A percentile compares a stretch with the other conserved stretches of the same genome.
These are phyloP conservation scores for Kernera saxatilis DNA, from an alignment of 345 rosid genomes.

Conservation along the genomic window DNA sequence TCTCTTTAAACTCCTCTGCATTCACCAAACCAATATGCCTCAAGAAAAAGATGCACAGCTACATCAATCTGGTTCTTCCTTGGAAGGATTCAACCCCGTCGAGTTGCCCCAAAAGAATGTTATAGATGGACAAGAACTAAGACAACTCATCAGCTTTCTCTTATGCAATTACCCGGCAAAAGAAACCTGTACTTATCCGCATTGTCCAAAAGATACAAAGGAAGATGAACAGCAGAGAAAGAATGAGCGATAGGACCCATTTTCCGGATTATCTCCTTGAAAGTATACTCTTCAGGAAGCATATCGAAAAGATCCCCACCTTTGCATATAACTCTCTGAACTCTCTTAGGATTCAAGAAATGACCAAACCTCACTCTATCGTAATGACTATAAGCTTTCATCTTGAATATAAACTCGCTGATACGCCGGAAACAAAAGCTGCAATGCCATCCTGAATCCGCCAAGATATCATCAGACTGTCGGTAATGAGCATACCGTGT, in stretches of 20 bases:
- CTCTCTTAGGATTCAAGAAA: slow-evolving; percentile 47
- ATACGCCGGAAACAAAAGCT: slow-evolving; percentile 53
- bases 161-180: slow-evolving; percentile 48
- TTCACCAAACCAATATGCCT: too few species aligned
- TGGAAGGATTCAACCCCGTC: too few species aligned
- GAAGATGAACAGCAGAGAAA: slow-evolving; percentile 58
- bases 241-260: slow-evolving; percentile 66
- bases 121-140: too few species aligned
- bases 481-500: slow-evolving; percentile 54
- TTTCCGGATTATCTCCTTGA: slow-evolving; percentile 53
- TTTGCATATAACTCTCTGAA: slow-evolving; percentile 52
- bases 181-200: slow-evolving; percentile 46
- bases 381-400: slow-evolving; percentile 59
- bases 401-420: slow-evolving; percentile 55
- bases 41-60: too few species aligned
- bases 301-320: slow-evolving; percentile 59
- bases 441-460: slow-evolving; percentile 62
- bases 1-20: too few species aligned
- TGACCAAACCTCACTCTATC: slow-evolving; percentile 59
- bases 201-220: slow-evolving; percentile 46
- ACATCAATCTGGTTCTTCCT: too few species aligned
- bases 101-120: too few species aligned
- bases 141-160: slow-evolving; percentile 30
- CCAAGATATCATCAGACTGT: slow-evolving; percentile 47
- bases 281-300: slow-evolving; percentile 65